These are phyloP conservation scores for Candida multigemmis DNA, from an alignment of 805 yeast genomes.

Conservation along the genomic window DNA sequence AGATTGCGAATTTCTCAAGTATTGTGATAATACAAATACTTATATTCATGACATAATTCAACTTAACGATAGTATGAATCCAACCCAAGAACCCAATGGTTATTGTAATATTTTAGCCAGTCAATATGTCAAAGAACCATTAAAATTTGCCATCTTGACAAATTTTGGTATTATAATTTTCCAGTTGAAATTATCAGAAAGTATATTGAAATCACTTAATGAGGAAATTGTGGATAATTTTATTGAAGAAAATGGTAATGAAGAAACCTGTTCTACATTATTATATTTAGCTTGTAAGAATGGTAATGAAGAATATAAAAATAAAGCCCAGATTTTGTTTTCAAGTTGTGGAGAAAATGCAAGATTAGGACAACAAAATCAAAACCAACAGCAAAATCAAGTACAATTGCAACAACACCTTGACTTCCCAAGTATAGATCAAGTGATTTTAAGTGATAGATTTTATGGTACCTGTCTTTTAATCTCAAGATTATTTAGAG, in stretches of 20 bases:
- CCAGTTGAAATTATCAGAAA: constrained; percentile 72
- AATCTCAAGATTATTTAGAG: constrained; percentile 69
- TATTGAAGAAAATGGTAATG: constrained; percentile 70
- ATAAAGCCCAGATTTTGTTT: constrained; percentile 41
- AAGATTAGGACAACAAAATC: constrained; percentile 18
- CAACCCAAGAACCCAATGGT: constrained; percentile 69
- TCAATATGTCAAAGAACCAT: constrained; percentile 61
- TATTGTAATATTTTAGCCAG: constrained; percentile 82
- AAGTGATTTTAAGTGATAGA: constrained; percentile 84
- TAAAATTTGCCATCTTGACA: constrained; percentile 77
- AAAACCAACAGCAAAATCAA: constrained; percentile 2
- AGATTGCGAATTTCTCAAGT: constrained; percentile 63
- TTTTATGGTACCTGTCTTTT: constrained; percentile 82
- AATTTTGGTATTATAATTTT: constrained; percentile 68
- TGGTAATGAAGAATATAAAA: constrained; percentile 37
- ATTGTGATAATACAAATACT: constrained; percentile 13
- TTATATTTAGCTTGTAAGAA: constrained; percentile 74
- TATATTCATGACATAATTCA: constrained; percentile 66
- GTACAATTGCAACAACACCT: too few species aligned
- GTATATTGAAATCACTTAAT: constrained; percentile 60
- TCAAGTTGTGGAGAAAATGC: constrained; percentile 48
- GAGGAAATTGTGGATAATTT: constrained; percentile 62
- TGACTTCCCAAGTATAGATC: constrained; percentile 46
- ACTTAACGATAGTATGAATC: constrained; percentile 59
- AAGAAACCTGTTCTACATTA: constrained; percentile 87